A percentile compares a stretch with the other conserved stretches of the same genome.
Evolutionary conservation across 1,284 basidiomycete species (phyloP).

Genomic region (Puccinia triticina): DNA sequence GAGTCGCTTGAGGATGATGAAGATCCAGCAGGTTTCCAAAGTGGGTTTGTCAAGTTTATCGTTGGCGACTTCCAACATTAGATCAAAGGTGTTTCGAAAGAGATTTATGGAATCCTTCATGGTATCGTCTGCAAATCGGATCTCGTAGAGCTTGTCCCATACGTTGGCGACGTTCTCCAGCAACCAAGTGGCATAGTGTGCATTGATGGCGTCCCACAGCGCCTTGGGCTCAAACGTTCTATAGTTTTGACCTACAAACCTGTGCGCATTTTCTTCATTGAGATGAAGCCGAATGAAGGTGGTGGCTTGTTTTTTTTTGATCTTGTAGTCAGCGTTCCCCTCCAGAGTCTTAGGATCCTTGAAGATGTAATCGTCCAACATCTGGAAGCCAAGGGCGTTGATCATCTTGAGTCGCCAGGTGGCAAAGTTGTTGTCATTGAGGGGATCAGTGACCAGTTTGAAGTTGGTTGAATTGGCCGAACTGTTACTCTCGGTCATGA

Average conservation of each 20-base stretch:
- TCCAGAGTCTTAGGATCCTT: not conserved
- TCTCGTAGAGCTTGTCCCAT: not conserved
- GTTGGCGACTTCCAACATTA: not conserved
- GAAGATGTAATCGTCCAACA: not conserved
- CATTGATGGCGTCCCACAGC: not conserved
- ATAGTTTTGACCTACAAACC: not conserved
- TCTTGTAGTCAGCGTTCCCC: not conserved
- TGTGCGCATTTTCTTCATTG: not conserved
- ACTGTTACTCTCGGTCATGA: too few species aligned
- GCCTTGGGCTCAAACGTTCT: not conserved
- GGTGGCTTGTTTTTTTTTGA: not conserved
- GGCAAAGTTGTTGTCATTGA: not conserved
- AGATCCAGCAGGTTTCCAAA: not conserved
- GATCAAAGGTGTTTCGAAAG: not conserved
- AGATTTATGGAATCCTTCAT: not conserved
- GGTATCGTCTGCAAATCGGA: not conserved
- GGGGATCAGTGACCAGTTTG: not conserved
- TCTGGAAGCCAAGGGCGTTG: not conserved
- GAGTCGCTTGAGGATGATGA: constrained; percentile 5
- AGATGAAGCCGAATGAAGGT: constrained; percentile 3
- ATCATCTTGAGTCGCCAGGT: not conserved
- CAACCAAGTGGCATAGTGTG: not conserved
- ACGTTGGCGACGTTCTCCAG: not conserved
- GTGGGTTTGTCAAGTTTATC: not conserved
- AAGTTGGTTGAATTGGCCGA: too few species aligned